Base-by-base conservation (phyloP, 305 asterid species). In the Fraxinus sp. region DNA sequence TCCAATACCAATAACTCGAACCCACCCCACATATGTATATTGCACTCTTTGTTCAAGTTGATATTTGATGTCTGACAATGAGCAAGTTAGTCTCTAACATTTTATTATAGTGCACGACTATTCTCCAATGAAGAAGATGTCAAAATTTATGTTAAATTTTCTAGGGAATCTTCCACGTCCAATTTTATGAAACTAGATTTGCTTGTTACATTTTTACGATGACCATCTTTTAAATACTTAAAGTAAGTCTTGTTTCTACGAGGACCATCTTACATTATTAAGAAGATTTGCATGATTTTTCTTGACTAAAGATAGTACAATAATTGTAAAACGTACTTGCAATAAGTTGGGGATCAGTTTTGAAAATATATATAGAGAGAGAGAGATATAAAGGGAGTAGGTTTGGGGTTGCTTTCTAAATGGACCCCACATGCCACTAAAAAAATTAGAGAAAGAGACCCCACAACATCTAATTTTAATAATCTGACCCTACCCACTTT, bases 381-480 rank as follows among this genome's bases (percentile, higher is more conserved):
- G 39, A 36, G 35, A 26, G 16, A 26, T 8, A 36, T 2, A 2
- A 35, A 10, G 30, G 4, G 35, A 78, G 85, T 76, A 4, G 86
- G 86, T 86, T 57, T 10, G 68, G 62, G 70, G 85, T 83, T 73
- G 37, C 74, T 28, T 66, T 66, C 74, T 28, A 66, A 66, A 26
- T 14, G 18, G 74, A 66, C 36, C 74, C 73, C 7, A 26, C 37
- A 0, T 26, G 16, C n/a, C 74, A 28, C 18, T 66, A 66, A 35
- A 82, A 46, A 76, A 46, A 76, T 5, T 75, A 18, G 84, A 79
- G 79, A 85, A 83, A 20, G 37, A 79, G 87, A 49, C 89, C 93
- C 91, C 88, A 90, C 91, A 90, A 46, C 83, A 83, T 84, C 83
- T 78, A 79, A 49, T 84, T 84, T 68, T 80, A 80, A 59, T 32